Conservation (phyloP, 2,329 filamentous ascomycete genomes). For the Ascochyta viciae-villosae region DNA sequence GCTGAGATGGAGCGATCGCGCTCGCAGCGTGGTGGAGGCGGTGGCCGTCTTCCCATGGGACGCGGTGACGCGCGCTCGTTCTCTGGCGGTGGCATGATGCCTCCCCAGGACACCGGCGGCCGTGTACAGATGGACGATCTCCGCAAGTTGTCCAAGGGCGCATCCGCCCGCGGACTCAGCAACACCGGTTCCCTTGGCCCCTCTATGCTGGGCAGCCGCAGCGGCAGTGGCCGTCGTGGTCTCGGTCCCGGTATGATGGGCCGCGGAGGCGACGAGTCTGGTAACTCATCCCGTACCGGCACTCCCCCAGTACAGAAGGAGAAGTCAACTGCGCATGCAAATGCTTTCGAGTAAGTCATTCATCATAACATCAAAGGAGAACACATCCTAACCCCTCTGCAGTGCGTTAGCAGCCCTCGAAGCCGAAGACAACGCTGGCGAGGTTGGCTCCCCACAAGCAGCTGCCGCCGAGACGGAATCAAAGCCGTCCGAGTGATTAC, state of each 20-base stretch:
- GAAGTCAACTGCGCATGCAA: slow-evolving; percentile 72
- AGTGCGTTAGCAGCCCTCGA: slow-evolving; percentile 63
- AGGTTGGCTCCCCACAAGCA: slow-evolving; percentile 70
- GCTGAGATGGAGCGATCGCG: slow-evolving; percentile 70
- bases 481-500: slow-evolving; percentile 50
- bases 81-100: slow-evolving; percentile 72
- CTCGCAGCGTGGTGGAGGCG: slow-evolving; percentile 70
- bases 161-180: slow-evolving; percentile 64
- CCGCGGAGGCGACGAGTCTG: slow-evolving; percentile 79
- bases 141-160: slow-evolving; percentile 74
- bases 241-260: slow-evolving; percentile 74
- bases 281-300: slow-evolving; percentile 84
- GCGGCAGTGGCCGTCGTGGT: slow-evolving; percentile 82
- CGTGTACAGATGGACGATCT: slow-evolving; percentile 92
- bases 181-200: slow-evolving; percentile 71
- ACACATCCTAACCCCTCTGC: slow-evolving; percentile 25
- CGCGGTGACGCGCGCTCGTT: slow-evolving; percentile 89
- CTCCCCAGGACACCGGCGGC: slow-evolving; percentile 75
- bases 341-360: slow-evolving; percentile 86
- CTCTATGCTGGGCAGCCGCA: slow-evolving; percentile 84
- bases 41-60: slow-evolving; percentile 75
- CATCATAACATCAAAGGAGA: neutral
- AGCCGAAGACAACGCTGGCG: slow-evolving; percentile 64
- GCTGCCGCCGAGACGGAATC: slow-evolving; percentile 54
- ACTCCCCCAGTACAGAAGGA: slow-evolving; percentile 77